A percentile compares a stretch with the other conserved stretches of the same genome.
phyloP scores from a whole-genome alignment of 2,329 filamentous ascomycete genomes.

The Aureobasidium sp. region DNA sequence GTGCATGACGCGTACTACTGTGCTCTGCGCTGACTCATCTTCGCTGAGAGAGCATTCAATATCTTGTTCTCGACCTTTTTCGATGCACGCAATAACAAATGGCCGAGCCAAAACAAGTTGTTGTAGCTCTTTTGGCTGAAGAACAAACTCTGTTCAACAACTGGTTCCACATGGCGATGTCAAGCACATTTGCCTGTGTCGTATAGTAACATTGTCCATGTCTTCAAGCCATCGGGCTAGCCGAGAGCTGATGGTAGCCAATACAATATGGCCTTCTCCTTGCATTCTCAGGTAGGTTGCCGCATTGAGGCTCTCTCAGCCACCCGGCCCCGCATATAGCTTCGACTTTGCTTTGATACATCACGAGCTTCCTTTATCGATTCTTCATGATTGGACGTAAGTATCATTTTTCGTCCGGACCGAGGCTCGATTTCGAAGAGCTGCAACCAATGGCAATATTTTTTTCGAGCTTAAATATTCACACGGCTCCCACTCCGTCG shows the following conservation, averaged over 20 bases:
- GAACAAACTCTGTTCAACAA: background rate
- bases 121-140: background rate
- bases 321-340: conserved; percentile 7
- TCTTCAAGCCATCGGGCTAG: background rate
- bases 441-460: background rate
- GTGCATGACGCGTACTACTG: conserved; percentile 14
- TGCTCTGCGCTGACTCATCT: conserved; percentile 1
- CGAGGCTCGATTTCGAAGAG: background rate
- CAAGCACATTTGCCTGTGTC: background rate
- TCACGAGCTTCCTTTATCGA: background rate
- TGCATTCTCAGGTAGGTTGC: conserved; percentile 4
- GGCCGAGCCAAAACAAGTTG: background rate
- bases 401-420: background rate
- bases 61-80: background rate
- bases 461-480: background rate
- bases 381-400: background rate
- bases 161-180: too few species aligned
- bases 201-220: background rate
- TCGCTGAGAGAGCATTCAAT: background rate
- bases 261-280: background rate
- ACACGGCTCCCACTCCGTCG: background rate
- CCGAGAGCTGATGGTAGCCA: background rate
- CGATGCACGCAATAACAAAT: background rate
- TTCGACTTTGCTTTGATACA: background rate
- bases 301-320: conserved; percentile 6